A percentile compares a stretch with the other conserved stretches of the same genome.
These are phyloP conservation scores for Inonotus hispidus DNA, from an alignment of 1,284 basidiomycete species.

Conservation along the genomic window DNA sequence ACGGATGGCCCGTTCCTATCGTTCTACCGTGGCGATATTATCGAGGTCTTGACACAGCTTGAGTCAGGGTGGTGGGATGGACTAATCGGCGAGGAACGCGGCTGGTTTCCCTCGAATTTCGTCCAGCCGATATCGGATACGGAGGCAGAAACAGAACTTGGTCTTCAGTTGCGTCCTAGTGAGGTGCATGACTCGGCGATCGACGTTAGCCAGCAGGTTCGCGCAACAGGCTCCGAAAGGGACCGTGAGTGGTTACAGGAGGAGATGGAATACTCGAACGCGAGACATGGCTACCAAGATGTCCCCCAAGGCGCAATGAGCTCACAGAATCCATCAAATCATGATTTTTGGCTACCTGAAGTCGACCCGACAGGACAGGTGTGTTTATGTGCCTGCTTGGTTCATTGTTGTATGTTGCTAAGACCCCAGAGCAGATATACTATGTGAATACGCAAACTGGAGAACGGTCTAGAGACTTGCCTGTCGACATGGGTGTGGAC, in stretches of 20 bases:
- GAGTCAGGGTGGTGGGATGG: constrained; percentile 99
- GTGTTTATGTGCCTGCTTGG: constrained; percentile 9
- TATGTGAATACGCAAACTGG: constrained; percentile 92
- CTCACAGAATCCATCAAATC: constrained; percentile 32
- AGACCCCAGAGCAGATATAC: constrained; percentile 59
- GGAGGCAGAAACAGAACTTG: constrained; percentile 66
- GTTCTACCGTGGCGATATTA: constrained; percentile 83
- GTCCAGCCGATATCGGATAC: constrained; percentile 76
- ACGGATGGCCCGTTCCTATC: constrained; percentile 84
- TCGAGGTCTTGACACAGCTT: constrained; percentile 89
- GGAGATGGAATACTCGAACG: constrained; percentile 29
- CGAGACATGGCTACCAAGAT: constrained; percentile 24
- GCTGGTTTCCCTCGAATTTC: constrained; percentile 99
- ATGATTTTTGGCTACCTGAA: constrained; percentile 75
- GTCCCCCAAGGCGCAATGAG: constrained; percentile 24
- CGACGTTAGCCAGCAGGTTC: constrained; percentile 48
- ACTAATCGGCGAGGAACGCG: constrained; percentile 80
- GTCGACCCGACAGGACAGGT: constrained; percentile 72
- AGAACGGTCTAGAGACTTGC: constrained; percentile 80
- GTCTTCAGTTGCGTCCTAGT: constrained; percentile 27
- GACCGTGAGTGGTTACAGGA: constrained; percentile 40
- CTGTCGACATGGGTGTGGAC: constrained; percentile 59
- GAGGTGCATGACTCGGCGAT: constrained; percentile 32
- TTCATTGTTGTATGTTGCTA: neutral
- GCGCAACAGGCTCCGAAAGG: constrained; percentile 36